A percentile compares a stretch with the other conserved stretches of the same genome.
Conservation (phyloP, 148 eudicot species). For the Pharnaceum exiguum region DNA sequence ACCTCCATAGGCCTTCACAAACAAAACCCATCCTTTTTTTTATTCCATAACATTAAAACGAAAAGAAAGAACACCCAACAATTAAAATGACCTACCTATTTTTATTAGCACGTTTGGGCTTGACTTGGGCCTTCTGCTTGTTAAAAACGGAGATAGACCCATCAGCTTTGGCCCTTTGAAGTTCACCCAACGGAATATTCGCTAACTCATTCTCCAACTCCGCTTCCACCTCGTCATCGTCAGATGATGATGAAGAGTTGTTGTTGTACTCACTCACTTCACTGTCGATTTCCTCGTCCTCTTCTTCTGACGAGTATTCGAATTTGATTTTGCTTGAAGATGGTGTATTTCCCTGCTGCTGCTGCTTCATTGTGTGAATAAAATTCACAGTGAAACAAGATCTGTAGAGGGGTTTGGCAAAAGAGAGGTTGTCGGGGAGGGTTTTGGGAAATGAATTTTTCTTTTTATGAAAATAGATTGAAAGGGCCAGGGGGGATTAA, state of each 20-base stretch:
- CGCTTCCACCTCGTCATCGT: constrained; percentile 47
- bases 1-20: constrained; percentile 77
- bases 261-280: constrained; percentile 39
- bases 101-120: constrained; percentile 63
- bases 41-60: not conserved
- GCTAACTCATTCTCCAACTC: constrained; percentile 67
- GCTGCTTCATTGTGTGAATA: constrained; percentile 32
- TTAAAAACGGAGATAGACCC: constrained; percentile 53
- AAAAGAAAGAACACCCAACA: not conserved
- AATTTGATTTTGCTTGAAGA: constrained; percentile 53
- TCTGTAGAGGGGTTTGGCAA: too few relatives aligned
- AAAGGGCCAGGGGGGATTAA: too few relatives aligned
- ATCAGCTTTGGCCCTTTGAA: constrained; percentile 67
- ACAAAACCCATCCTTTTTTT: not conserved
- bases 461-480: too few relatives aligned
- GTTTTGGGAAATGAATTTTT: too few relatives aligned
- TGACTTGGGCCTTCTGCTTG: constrained; percentile 39
- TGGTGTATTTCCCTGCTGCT: constrained; percentile 15
- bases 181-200: constrained; percentile 73
- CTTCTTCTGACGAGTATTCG: too few relatives aligned
- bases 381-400: too few relatives aligned
- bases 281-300: too few relatives aligned
- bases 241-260: constrained; percentile 40
- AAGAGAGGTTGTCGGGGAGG: too few relatives aligned
- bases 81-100: constrained; percentile 45